Base-by-base conservation (phyloP, 257 asterid species). In the Forsythia suspensa region DNA sequence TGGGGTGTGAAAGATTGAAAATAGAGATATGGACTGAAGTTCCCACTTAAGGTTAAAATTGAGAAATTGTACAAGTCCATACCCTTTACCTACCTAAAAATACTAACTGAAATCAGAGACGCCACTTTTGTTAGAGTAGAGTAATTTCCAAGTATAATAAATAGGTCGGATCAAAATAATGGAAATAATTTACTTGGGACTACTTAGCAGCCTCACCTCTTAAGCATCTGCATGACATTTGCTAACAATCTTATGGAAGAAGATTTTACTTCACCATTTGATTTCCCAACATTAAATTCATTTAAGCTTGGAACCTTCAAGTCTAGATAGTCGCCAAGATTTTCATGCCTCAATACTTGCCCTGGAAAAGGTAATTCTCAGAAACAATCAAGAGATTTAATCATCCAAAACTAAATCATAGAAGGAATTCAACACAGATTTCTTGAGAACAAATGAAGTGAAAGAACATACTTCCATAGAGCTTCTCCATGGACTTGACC, bases 271-370 rank as follows among this genome's bases (percentile, higher is more conserved):
- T 85, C 91, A 66, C 97, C 94, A 84, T 89, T 91, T 21, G 85
- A 84, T 79, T 88, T 91, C 73, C 76, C 78, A 76, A 65, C 51
- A 52, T 80, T 82, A 79, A 88, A 83, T 51, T 88, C 79, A 38
- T 84, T 86, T 82, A 96, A 89, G 87, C 96, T 90, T 57, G 99
- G 98, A 85, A 94, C 93, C 81, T 92, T 94, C 72, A 84, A 82
- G 37, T 82, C 81, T 79, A 96, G 84, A 88, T 89, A 94, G 82
- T 91, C 91, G 24, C 89, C 86, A 72, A 96, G 91, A 84, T 90
- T 94, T 80, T 90, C 92, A 85, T 85, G 98, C 86, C 90, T 91
- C 81, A 94, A 74, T 81, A 87, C 94, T 94, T 92, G 97, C 88
- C 98, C 99, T 96, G 97, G 75, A 79, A 79, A 83, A 85, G 52